A percentile compares a stretch with the other conserved stretches of the same genome.
These are phyloP conservation scores for Panellus pusillus DNA, from an alignment of 768 basidiomycete species.

Conservation along the genomic window DNA sequence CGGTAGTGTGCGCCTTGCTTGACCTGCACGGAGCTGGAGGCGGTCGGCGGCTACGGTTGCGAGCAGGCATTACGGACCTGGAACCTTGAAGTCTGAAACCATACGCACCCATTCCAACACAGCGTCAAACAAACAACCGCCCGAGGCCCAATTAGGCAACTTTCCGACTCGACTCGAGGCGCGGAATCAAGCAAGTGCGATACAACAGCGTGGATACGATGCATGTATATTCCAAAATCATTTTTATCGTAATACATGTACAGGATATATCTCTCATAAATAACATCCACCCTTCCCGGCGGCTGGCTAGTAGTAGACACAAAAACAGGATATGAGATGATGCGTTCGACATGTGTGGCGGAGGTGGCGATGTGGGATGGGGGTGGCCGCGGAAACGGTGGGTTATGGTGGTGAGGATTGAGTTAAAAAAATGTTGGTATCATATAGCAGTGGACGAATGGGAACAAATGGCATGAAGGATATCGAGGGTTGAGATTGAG, in stretches of 20 bases:
- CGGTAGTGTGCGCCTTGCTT: too few relatives aligned
- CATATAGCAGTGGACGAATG: neutral
- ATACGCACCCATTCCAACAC: too few relatives aligned
- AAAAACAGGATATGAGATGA: slow-evolving; percentile 1
- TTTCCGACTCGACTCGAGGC: neutral
- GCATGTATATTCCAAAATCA: slow-evolving; percentile 8
- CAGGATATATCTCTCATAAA: neutral
- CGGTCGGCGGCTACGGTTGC: too few relatives aligned
- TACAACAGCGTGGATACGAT: too few relatives aligned
- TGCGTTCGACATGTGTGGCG: neutral
- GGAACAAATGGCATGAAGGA: neutral
- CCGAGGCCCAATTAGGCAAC: slow-evolving; percentile 12
- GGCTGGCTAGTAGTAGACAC: slow-evolving; percentile 8
- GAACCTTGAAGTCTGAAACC: too few relatives aligned
- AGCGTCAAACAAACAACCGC: slow-evolving; percentile 26
- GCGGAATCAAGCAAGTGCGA: too few relatives aligned
- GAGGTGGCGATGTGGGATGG: neutral
- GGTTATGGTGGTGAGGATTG: neutral
- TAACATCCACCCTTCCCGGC: slow-evolving; percentile 6
- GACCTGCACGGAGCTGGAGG: too few relatives aligned
- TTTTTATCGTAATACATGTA: slow-evolving; percentile 14
- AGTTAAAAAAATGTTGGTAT: neutral
- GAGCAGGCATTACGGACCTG: too few relatives aligned
- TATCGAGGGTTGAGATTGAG: neutral
- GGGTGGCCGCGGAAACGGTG: neutral